Percentiles rank a stretch among this genome's conserved stretches.
Evolutionary conservation across 768 basidiomycete genomes (phyloP).

Genomic region (Rhizopogon sp.): DNA sequence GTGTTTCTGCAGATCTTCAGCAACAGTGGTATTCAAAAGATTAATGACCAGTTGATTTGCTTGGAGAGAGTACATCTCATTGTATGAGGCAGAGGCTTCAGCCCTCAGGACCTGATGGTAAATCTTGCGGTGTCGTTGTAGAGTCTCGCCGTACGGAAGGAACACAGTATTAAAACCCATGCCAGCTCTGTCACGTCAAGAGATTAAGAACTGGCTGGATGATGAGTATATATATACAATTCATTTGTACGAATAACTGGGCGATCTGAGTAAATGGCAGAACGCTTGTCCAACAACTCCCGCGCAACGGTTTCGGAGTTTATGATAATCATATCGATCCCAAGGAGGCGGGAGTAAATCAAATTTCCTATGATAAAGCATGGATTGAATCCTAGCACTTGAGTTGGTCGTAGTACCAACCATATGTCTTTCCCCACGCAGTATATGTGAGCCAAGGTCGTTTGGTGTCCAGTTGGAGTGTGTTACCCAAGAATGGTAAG

Average conservation of each 20-base stretch:
- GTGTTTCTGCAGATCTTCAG: constrained; percentile 5
- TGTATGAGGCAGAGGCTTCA: constrained; percentile 10
- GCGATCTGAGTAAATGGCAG: constrained; percentile 1
- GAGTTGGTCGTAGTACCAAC: background rate
- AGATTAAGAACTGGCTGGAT: too few relatives aligned
- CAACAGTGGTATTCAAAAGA: constrained; percentile 7
- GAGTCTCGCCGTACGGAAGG: constrained; percentile 14
- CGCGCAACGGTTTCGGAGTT: constrained; percentile 2
- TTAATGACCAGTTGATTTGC: constrained; percentile 11
- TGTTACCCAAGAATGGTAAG: constrained; percentile 1
- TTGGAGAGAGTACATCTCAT: constrained; percentile 8
- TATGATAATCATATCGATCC: constrained; percentile 4
- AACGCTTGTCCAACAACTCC: constrained; percentile 2
- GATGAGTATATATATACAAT: background rate
- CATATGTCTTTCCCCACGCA: background rate
- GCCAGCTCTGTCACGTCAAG: constrained; percentile 13
- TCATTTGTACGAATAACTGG: background rate
- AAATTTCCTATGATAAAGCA: background rate
- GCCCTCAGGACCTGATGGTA: constrained; percentile 10
- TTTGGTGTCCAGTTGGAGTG: background rate
- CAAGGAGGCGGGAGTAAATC: constrained; percentile 1
- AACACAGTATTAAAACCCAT: constrained; percentile 20
- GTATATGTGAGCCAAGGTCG: constrained; percentile 3
- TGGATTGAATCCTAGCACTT: too few relatives aligned
- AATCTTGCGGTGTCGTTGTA: constrained; percentile 14